phyloP scores from a whole-genome alignment of 345 rosid species.

The Geranium rotundifolium region DNA sequence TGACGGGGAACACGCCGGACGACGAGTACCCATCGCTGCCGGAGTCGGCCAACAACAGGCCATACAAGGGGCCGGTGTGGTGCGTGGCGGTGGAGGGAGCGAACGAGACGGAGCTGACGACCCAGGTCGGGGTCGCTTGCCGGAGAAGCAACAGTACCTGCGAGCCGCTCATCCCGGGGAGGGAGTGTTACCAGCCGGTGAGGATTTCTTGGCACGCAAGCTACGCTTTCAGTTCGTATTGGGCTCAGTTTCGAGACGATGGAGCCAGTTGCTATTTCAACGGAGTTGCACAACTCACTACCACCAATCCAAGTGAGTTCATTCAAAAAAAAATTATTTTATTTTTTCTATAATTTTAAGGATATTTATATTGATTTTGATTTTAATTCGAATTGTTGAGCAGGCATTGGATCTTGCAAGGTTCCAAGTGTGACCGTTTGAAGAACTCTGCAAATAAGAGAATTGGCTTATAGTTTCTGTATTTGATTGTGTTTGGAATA shows the following conservation, averaged over 20 bases:
- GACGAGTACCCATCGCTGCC: constrained; percentile 32
- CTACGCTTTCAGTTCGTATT: constrained; percentile 68
- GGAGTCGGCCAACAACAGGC: constrained; percentile 29
- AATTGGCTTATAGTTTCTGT: too few relatives aligned
- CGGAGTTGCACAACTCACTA: constrained; percentile 56
- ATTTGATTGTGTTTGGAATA: too few relatives aligned
- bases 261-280: constrained; percentile 60
- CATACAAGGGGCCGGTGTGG: constrained; percentile 54
- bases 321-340: background rate
- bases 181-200: constrained; percentile 46
- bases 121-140: constrained; percentile 38
- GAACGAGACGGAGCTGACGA: constrained; percentile 21
- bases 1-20: constrained; percentile 27
- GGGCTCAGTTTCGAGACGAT: constrained; percentile 43
- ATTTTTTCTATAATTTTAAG: background rate
- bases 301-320: constrained; percentile 51
- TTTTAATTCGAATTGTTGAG: background rate
- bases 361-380: background rate
- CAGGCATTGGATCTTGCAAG: constrained; percentile 34
- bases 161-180: constrained; percentile 40
- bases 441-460: too few relatives aligned
- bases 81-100: constrained; percentile 41
- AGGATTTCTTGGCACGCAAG: constrained; percentile 46
- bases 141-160: constrained; percentile 37
- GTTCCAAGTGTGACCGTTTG: constrained; percentile 39